Evolutionary conservation across 2,329 filamentous ascomycete genomes (phyloP).

Genomic region (Dactylonectria macrodidyma): DNA sequence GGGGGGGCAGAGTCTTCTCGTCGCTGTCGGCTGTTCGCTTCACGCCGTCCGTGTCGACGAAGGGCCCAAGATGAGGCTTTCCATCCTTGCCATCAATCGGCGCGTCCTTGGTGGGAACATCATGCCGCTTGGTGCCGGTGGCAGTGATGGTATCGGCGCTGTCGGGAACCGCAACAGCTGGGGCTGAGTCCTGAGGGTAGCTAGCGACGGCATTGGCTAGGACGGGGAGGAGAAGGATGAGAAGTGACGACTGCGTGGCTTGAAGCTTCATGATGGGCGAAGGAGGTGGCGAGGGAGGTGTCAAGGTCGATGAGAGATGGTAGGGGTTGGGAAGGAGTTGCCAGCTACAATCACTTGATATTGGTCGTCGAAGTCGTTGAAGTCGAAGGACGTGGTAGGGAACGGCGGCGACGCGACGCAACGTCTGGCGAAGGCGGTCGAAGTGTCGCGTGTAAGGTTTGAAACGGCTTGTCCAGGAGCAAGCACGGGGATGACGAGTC

Average conservation of each 20-base stretch:
- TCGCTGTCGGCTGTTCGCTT: conserved; percentile 45
- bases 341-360: conserved; percentile 27
- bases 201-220: conserved; percentile 58
- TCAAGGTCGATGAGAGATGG: conserved; percentile 14
- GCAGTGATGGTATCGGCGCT: conserved; percentile 46
- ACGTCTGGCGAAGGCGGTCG: background rate
- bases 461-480: conserved; percentile 18
- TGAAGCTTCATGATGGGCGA: conserved; percentile 71
- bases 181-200: conserved; percentile 36
- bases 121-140: conserved; percentile 53
- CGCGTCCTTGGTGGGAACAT: conserved; percentile 77
- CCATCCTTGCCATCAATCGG: conserved; percentile 95
- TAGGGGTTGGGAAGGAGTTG: conserved; percentile 5
- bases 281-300: background rate
- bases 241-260: conserved; percentile 66
- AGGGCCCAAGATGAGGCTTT: conserved; percentile 91
- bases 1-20: conserved; percentile 57
- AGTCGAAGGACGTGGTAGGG: background rate
- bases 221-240: conserved; percentile 73
- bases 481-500: conserved; percentile 21
- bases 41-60: conserved; percentile 70
- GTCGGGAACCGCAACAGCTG: conserved; percentile 46
- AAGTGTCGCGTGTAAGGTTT: conserved; percentile 31
- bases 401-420: conserved; percentile 13
- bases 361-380: conserved; percentile 32